A percentile compares a stretch with the other conserved stretches of the same genome.
Evolutionary conservation across 2,329 filamentous ascomycete genomes (phyloP).

Genomic region (Fusarium sp.): DNA sequence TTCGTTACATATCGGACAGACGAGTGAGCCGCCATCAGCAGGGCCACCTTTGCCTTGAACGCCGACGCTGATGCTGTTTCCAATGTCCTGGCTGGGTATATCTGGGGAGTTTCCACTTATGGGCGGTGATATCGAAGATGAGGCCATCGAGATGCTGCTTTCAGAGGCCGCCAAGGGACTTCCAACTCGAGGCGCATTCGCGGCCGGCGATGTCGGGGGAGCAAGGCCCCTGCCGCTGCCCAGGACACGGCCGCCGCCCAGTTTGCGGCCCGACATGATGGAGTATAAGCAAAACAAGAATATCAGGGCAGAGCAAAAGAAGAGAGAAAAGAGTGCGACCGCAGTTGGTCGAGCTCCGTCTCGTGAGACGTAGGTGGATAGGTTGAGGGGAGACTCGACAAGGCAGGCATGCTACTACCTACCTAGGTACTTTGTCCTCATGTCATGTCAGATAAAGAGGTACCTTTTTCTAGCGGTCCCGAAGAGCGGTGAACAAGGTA

Average conservation of each 20-base stretch:
- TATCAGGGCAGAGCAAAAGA: neutral
- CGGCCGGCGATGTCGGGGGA: slow-evolving; percentile 62
- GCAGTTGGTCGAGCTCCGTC: slow-evolving; percentile 50
- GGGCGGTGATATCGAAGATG: slow-evolving; percentile 72
- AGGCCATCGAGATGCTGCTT: slow-evolving; percentile 82
- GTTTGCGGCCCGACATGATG: slow-evolving; percentile 82
- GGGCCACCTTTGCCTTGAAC: slow-evolving; percentile 64
- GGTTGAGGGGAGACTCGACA: slow-evolving; percentile 13
- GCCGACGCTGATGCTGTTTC: slow-evolving; percentile 79
- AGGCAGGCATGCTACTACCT: slow-evolving; percentile 19
- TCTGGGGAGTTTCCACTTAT: slow-evolving; percentile 72
- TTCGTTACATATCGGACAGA: slow-evolving; percentile 98
- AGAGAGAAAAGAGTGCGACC: slow-evolving; percentile 46
- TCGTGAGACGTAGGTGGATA: slow-evolving; percentile 35
- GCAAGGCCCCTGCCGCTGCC: slow-evolving; percentile 87
- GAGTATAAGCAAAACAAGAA: slow-evolving; percentile 2
- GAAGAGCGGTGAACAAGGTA: slow-evolving; percentile 20
- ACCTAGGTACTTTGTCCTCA: slow-evolving; percentile 17
- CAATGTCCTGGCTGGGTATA: slow-evolving; percentile 76
- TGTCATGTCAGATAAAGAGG: slow-evolving; percentile 26
- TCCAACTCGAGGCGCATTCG: slow-evolving; percentile 56
- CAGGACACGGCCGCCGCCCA: slow-evolving; percentile 91
- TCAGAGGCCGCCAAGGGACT: slow-evolving; percentile 67
- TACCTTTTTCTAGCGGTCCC: neutral
- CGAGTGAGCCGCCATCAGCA: slow-evolving; percentile 68